These are phyloP conservation scores for Melastoma candidum DNA, from an alignment of 441 rosid genomes.

Conservation along the genomic window DNA sequence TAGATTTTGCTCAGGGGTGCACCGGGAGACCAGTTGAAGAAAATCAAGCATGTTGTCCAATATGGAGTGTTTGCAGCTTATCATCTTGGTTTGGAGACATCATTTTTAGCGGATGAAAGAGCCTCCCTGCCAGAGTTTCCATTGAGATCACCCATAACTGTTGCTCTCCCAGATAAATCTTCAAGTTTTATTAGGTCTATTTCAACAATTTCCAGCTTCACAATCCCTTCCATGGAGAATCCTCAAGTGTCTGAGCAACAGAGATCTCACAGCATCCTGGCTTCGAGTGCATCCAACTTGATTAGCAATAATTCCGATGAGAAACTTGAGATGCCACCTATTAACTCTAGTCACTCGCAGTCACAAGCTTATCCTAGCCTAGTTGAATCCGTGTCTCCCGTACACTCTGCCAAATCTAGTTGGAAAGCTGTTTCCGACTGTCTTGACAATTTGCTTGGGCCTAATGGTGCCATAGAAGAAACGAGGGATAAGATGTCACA, in stretches of 20 bases:
- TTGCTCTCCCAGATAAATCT: constrained; percentile 74
- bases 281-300: constrained; percentile 30
- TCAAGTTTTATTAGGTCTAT: constrained; percentile 68
- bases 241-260: constrained; percentile 40
- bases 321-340: constrained; percentile 33
- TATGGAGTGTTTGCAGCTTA: constrained; percentile 99
- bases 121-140: constrained; percentile 85
- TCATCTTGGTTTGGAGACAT: constrained; percentile 92
- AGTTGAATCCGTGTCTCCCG: constrained; percentile 13
- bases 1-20: constrained; percentile 96
- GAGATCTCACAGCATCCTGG: constrained; percentile 50
- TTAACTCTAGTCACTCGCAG: constrained; percentile 10
- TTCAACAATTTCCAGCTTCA: constrained; percentile 81
- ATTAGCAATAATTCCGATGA: constrained; percentile 23
- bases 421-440: constrained; percentile 31
- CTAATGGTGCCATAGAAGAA: constrained; percentile 28
- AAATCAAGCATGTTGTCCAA: constrained; percentile 93
- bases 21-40: constrained; percentile 77
- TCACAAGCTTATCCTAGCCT: constrained; percentile 9
- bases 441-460: constrained; percentile 16
- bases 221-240: constrained; percentile 41
- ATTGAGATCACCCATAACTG: constrained; percentile 61
- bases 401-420: constrained; percentile 21
- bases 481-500: constrained; percentile 28
- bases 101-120: constrained; percentile 97